These are phyloP conservation scores for Cucurbitaria berberidis DNA, from an alignment of 2,329 filamentous ascomycete genomes.

Conservation along the genomic window DNA sequence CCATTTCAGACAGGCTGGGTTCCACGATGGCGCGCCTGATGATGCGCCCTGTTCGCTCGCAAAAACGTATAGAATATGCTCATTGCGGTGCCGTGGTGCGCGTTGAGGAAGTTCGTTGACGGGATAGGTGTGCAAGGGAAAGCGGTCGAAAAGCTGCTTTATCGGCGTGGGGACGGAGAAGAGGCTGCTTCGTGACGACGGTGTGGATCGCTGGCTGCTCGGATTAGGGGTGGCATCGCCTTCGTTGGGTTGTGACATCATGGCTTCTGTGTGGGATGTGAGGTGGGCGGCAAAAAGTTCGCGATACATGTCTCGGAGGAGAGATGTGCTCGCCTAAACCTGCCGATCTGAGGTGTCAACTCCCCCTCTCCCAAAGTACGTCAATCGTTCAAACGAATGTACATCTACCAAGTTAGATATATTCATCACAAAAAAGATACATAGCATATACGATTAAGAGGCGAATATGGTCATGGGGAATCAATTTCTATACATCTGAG, in stretches of 20 bases:
- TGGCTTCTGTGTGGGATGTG: constrained; percentile 17
- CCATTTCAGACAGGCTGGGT: constrained; percentile 94
- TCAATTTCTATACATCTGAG: constrained; percentile 30
- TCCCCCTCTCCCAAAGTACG: neutral
- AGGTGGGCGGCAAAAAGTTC: constrained; percentile 28
- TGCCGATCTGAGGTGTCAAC: constrained; percentile 17
- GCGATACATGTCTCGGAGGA: constrained; percentile 26
- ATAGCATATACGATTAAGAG: neutral
- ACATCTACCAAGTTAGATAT: too few species aligned
- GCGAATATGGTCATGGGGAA: constrained; percentile 12
- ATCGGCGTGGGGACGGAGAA: constrained; percentile 72
- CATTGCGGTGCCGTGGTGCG: constrained; percentile 54
- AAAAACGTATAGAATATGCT: constrained; percentile 78
- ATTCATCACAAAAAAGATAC: neutral
- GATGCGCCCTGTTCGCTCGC: constrained; percentile 67
- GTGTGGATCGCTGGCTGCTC: constrained; percentile 8
- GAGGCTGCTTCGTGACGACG: constrained; percentile 35
- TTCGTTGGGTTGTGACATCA: constrained; percentile 27
- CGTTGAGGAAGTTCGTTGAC: constrained; percentile 75
- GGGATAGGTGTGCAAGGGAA: constrained; percentile 78
- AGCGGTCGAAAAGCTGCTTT: constrained; percentile 81
- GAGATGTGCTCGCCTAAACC: constrained; percentile 32
- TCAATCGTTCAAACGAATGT: too few species aligned
- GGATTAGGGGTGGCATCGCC: constrained; percentile 8
- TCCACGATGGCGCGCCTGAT: constrained; percentile 75